Percentiles rank a stretch among this genome's conserved stretches.
Evolutionary conservation across 441 rosid genomes (phyloP).

Genomic region (Mallotus japonicus): DNA sequence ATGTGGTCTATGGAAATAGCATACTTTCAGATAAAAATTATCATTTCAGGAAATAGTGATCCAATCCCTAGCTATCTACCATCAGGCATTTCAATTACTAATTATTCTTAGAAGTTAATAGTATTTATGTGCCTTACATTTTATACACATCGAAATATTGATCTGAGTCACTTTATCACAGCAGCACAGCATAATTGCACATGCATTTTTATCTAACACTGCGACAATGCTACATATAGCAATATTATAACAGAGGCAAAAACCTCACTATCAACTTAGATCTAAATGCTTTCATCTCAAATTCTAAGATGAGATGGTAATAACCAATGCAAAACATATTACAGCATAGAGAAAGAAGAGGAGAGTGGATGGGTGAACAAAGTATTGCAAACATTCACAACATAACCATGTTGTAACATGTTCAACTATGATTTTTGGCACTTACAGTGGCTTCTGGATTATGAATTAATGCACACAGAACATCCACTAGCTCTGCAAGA

Average conservation of each 20-base stretch:
- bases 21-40: too few species aligned
- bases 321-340: not conserved
- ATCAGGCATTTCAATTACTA: too few species aligned
- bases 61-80: not conserved
- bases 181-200: not conserved
- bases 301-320: slow-evolving; percentile 2
- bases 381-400: not conserved
- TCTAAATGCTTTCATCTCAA: not conserved
- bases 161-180: not conserved
- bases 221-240: not conserved
- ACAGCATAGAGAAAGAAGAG: not conserved
- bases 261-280: not conserved
- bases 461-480: slow-evolving; percentile 82
- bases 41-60: not conserved
- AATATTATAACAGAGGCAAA: not conserved
- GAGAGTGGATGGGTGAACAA: not conserved
- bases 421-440: not conserved
- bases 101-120: too few species aligned
- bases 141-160: too few species aligned
- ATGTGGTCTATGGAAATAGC: too few species aligned
- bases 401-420: not conserved
- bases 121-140: too few species aligned
- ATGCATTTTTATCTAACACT: not conserved
- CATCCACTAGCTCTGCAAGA: slow-evolving; percentile 95
- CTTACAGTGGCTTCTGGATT: slow-evolving; percentile 91